phyloP scores from a whole-genome alignment of 2,329 filamentous ascomycete species.

The Cladosporium sphaerospermum region DNA sequence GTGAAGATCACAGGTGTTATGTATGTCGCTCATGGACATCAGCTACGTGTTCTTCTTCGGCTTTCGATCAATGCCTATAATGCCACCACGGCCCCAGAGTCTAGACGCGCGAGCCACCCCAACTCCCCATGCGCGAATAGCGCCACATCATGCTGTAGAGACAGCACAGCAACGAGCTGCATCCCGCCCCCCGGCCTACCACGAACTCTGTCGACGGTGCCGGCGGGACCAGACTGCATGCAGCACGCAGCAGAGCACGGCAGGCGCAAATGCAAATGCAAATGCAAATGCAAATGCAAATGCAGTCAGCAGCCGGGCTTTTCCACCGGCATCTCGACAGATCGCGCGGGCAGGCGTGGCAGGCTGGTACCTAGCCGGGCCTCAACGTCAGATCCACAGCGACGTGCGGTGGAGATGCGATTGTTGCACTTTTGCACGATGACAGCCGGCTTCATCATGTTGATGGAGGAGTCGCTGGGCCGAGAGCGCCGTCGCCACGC shows the following conservation, averaged over 20 bases:
- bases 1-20: too few species aligned
- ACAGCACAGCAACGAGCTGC: too few species aligned
- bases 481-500: not conserved
- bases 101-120: not conserved
- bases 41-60: too few species aligned
- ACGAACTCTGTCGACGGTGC: not conserved
- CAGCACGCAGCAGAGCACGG: not conserved
- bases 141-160: not conserved
- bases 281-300: not conserved
- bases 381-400: not conserved
- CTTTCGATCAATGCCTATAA: too few species aligned
- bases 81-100: not conserved
- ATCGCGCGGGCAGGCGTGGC: too few species aligned
- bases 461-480: not conserved
- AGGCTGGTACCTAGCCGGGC: too few species aligned
- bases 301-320: not conserved
- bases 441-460: slow-evolving; percentile 4
- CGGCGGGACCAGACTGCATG: not conserved
- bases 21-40: too few species aligned
- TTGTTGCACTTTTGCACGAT: not conserved
- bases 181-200: not conserved
- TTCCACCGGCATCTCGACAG: too few species aligned
- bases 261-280: not conserved
- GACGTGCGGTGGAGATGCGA: not conserved
- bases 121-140: not conserved